Evolutionary conservation across 306 rosid species (phyloP).

Genomic region (Lathyrus tuberosus): DNA sequence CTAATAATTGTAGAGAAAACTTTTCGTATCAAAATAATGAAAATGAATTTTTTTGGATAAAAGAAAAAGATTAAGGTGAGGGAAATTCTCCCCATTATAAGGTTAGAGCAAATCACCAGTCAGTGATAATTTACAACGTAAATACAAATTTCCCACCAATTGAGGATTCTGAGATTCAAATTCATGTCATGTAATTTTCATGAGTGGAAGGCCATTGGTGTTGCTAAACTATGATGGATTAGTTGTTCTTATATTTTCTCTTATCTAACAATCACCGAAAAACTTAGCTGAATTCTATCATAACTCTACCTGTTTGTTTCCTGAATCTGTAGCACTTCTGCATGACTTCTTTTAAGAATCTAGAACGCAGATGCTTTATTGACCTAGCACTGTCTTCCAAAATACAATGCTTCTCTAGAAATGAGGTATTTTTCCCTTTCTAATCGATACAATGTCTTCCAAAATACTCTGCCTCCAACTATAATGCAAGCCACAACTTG

Average conservation of each 20-base stretch:
- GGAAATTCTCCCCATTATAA: conserved; percentile 4
- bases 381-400: conserved; percentile 15
- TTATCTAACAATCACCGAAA: conserved; percentile 13
- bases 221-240: conserved; percentile 27
- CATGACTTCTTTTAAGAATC: conserved; percentile 15
- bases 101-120: conserved; percentile 7
- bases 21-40: conserved; percentile 19
- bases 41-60: not conserved
- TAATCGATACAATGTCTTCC: not conserved
- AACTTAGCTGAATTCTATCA: not conserved
- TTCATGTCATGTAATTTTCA: not conserved
- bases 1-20: conserved; percentile 20
- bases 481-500: conserved; percentile 12
- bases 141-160: conserved; percentile 10
- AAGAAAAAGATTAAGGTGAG: conserved; percentile 10
- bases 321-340: not conserved
- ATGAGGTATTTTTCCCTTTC: conserved; percentile 23
- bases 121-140: conserved; percentile 18
- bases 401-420: not conserved
- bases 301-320: not conserved
- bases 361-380: conserved; percentile 1
- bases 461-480: conserved; percentile 5
- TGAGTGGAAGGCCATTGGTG: not conserved
- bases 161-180: not conserved
- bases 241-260: conserved; percentile 8